phyloP scores from a whole-genome alignment of 495 filamentous ascomycete genomes.

The Bryoglossum gracile region DNA sequence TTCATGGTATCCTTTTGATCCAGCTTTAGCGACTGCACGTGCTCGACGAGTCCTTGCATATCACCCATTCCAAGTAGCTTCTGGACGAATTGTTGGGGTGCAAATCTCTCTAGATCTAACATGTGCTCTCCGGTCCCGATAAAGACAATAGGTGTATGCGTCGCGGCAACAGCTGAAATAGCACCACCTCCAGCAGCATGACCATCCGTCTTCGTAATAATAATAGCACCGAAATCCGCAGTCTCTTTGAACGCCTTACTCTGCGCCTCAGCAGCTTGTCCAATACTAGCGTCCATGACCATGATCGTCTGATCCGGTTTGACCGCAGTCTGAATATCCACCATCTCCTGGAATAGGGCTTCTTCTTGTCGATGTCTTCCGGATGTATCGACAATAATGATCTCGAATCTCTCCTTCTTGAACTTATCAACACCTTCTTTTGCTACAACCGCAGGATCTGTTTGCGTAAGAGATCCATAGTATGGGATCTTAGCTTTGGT shows the following conservation, averaged over 20 bases:
- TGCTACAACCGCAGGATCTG: conserved; percentile 88
- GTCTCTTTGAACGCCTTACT: conserved; percentile 96
- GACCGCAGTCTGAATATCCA: conserved; percentile 88
- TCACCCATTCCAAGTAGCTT: conserved; percentile 97
- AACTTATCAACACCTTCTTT: conserved; percentile 95
- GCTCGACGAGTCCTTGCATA: conserved; percentile 90
- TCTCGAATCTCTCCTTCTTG: conserved; percentile 96
- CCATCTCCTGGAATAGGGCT: conserved; percentile 95
- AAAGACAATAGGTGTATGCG: conserved; percentile 94
- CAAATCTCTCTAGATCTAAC: conserved; percentile 89
- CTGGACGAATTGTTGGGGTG: conserved; percentile 80
- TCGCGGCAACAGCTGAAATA: conserved; percentile 96
- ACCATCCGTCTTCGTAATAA: conserved; percentile 97
- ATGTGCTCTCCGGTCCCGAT: conserved; percentile 96
- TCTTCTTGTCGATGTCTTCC: conserved; percentile 92
- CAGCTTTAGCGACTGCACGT: conserved; percentile 92
- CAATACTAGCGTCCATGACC: conserved; percentile 93
- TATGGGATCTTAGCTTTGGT: conserved; percentile 99
- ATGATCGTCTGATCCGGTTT: conserved; percentile 96
- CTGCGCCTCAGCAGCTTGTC: conserved; percentile 90
- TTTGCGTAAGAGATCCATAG: conserved; percentile 92
- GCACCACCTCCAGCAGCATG: conserved; percentile 92
- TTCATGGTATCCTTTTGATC: conserved; percentile 99
- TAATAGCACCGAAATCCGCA: conserved; percentile 96
- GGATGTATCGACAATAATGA: conserved; percentile 97